Percentiles rank a stretch among this genome's conserved stretches.
Conservation (phyloP, 2,329 filamentous ascomycete genomes). For the Pseudomassariella vexata region DNA sequence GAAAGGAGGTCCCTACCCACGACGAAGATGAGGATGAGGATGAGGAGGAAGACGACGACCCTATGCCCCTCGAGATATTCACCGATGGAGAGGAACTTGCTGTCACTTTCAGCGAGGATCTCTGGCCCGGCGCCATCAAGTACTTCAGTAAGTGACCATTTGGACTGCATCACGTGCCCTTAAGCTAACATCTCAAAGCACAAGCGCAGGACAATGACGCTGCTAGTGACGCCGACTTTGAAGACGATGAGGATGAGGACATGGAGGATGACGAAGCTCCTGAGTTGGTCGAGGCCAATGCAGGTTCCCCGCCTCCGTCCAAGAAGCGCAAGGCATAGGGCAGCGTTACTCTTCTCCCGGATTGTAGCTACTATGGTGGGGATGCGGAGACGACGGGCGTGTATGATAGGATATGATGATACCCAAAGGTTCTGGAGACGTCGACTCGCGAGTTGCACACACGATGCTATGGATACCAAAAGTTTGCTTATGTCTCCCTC, state of each 20-base stretch:
- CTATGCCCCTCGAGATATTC: conserved; percentile 76
- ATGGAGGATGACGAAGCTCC: conserved; percentile 4
- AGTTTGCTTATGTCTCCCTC: no score
- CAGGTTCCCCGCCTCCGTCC: conserved; percentile 7
- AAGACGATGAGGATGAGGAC: conserved; percentile 38
- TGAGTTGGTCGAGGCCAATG: conserved; percentile 6
- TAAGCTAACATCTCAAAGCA: conserved; percentile 7
- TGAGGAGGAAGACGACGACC: conserved; percentile 54
- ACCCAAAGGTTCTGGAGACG: no score
- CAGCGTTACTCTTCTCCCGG: background rate
- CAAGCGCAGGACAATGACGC: conserved; percentile 51
- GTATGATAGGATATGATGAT: background rate
- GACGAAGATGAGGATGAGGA: conserved; percentile 51
- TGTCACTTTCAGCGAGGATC: conserved; percentile 73
- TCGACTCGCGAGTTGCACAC: no score
- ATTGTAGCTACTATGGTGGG: background rate
- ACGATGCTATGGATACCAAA: no score
- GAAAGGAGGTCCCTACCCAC: conserved; percentile 47
- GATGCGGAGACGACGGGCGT: background rate
- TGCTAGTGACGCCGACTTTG: conserved; percentile 48
- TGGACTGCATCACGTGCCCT: background rate
- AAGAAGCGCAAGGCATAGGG: conserved; percentile 9
- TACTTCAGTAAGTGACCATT: conserved; percentile 70
- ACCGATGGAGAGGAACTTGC: conserved; percentile 82
- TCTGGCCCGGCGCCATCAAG: conserved; percentile 83